Evolutionary conservation across 345 rosid genomes (phyloP), one percentile per base, ranked within the genome.

Genomic region (Eutrema yunnanense): DNA sequence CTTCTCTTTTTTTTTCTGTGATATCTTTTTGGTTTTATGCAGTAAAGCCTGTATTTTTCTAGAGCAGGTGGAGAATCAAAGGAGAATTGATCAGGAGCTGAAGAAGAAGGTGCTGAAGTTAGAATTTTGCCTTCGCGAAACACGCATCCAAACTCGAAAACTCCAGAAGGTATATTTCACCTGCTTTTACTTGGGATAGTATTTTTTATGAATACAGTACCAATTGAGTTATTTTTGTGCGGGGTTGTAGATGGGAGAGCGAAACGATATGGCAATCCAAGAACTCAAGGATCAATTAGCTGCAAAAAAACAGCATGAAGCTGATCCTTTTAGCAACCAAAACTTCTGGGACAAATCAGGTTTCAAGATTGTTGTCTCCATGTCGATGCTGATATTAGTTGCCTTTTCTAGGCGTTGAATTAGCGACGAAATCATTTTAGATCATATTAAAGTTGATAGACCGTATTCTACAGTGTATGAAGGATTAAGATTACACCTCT

Each of bases 101-200:
- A 94, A 86, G 65, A 94, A 88, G 88, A 84, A 87, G 70, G 96
- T 89, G 55, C 71, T 90, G 85, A 94, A 86, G 83, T 68, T 94
- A 79, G 98, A 91, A 60, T 91, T 94, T 77, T 91, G 91, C 84
- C 92, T 91, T 65, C 97, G 89, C 26, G 96, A 94, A 79, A 86
- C 95, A 57, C 92, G 86, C 71, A 65, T 88, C 69, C 98, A 88
- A 82, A 86, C 88, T 14, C 82, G 90, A 71, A 94, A 86, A 77
- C 95, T 91, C 46, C 95, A 84, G 13, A 81, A 91, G 90, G 98
- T 88, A 81, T 74, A 29, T 27, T n/a, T 47, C 50, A 53, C 66
- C 22, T 63, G 33, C 54, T 62, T 55, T 55, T 6, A 62, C 72
- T n/a, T 56, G 12, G 14, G 26, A 70, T 70, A 2, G 9, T 70